Percentiles rank a stretch among this genome's conserved stretches.
These are phyloP conservation scores for Venturia aucupariae DNA, from an alignment of 2,329 filamentous ascomycete species.

Conservation along the genomic window DNA sequence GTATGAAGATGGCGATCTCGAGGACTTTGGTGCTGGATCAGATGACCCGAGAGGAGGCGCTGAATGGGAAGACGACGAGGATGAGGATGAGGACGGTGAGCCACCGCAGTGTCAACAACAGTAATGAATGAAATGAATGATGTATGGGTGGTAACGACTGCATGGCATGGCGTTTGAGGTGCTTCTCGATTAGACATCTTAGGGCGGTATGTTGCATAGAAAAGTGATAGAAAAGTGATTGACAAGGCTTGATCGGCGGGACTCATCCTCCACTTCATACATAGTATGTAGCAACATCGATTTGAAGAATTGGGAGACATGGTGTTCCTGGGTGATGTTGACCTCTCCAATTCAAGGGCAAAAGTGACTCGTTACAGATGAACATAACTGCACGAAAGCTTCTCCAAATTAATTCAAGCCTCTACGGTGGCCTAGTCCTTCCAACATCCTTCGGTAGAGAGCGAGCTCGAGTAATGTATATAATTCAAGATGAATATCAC, in stretches of 20 bases:
- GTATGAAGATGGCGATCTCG: constrained; percentile 74
- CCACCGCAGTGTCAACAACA: constrained; percentile 66
- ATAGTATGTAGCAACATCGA: background rate
- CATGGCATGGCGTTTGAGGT: background rate
- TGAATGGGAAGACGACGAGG: constrained; percentile 65
- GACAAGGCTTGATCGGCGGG: background rate
- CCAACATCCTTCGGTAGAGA: too few relatives aligned
- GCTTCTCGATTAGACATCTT: background rate
- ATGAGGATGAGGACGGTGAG: constrained; percentile 48
- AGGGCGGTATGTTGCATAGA: background rate
- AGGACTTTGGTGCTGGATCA: constrained; percentile 69
- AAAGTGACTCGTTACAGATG: too few relatives aligned
- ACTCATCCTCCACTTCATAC: background rate
- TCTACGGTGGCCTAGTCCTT: too few relatives aligned
- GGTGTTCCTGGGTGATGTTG: too few relatives aligned
- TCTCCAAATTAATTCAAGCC: too few relatives aligned
- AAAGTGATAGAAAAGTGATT: background rate
- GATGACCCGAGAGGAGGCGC: constrained; percentile 58
- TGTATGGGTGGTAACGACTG: background rate
- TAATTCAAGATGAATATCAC: too few relatives aligned
- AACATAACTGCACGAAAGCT: too few relatives aligned
- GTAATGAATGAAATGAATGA: constrained; percentile 32
- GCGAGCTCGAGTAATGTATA: too few relatives aligned
- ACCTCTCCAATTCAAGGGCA: too few relatives aligned
- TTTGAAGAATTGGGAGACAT: too few relatives aligned